Evolutionary conservation across 179 eudicot species (phyloP), one percentile per base, ranked within the genome.

Genomic region (Pouteria campechiana): DNA sequence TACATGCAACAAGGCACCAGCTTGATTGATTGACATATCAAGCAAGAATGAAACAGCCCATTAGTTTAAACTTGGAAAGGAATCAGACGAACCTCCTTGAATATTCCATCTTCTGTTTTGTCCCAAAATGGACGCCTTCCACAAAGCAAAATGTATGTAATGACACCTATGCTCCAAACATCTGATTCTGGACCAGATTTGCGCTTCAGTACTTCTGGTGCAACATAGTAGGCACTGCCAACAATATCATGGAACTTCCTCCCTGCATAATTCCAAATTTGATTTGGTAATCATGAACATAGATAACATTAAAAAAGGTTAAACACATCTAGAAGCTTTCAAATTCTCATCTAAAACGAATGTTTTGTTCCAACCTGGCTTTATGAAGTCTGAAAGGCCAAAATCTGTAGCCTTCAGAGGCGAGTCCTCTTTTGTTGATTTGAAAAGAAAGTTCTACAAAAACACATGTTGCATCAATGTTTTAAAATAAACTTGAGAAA

Each of bases 61-160:
- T n/a, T n/a, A n/a, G n/a, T n/a, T n/a, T n/a, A n/a, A n/a, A n/a
- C n/a, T n/a, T n/a, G n/a, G n/a, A n/a, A n/a, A n/a, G n/a, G n/a
- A n/a, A n/a, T n/a, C n/a, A n/a, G n/a, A n/a, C n/a, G n/a, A n/a
- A 81, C 97, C 93, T 89, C 97, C 56, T 83, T 89, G 56, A 89
- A 89, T 60, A 89, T 81, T 25, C 97, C 95, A 46, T 85, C 89
- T 63, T 89, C 97, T 11, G 97, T 81, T 74, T 81, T 84, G 65
- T 89, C 97, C 97, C 97, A 89, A 64, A 89, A 89, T 17, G 97
- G 97, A 2, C 97, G 88, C 61, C 95, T 74, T 20, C 97, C 97
- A 68, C 97, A 89, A 32, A 89, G 85, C 67, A 89, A 68, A 56
- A 89, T 89, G 61, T 84, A 89, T 27, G 97, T 89, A 17, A 89